phyloP scores from a whole-genome alignment of 305 asterid species.

The Fraxinus angustifolia region DNA sequence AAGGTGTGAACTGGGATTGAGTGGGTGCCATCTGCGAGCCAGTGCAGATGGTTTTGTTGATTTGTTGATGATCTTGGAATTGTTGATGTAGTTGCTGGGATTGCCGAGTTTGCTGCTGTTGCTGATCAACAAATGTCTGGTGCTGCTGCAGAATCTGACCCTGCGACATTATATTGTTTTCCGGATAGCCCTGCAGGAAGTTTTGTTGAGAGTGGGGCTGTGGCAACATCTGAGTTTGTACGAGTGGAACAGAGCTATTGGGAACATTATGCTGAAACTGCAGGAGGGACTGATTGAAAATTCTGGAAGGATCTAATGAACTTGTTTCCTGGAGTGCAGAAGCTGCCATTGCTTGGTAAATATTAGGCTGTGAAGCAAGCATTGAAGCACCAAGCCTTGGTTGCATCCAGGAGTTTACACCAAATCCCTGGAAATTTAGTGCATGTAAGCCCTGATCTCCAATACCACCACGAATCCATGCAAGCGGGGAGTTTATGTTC shows the following conservation, averaged over 20 bases:
- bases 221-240: slow-evolving; percentile 66
- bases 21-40: slow-evolving; percentile 46
- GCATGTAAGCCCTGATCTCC: slow-evolving; percentile 64
- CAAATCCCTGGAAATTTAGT: slow-evolving; percentile 60
- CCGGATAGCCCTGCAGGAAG: slow-evolving; percentile 56
- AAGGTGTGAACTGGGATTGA: slow-evolving; percentile 52
- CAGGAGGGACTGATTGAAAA: slow-evolving; percentile 50
- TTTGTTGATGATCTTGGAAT: slow-evolving; percentile 49
- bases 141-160: slow-evolving; percentile 76
- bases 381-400: slow-evolving; percentile 69
- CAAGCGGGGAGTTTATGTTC: slow-evolving; percentile 55
- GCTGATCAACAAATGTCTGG: slow-evolving; percentile 40
- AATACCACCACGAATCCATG: slow-evolving; percentile 75
- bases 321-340: slow-evolving; percentile 53
- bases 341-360: slow-evolving; percentile 74
- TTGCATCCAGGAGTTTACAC: slow-evolving; percentile 74
- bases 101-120: slow-evolving; percentile 38
- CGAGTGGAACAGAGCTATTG: slow-evolving; percentile 42
- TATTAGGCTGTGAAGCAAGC: slow-evolving; percentile 69
- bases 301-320: slow-evolving; percentile 57
- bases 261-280: slow-evolving; percentile 66
- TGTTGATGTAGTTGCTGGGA: slow-evolving; percentile 39
- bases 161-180: slow-evolving; percentile 52
- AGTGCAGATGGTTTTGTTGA: slow-evolving; percentile 36
- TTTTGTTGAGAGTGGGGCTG: slow-evolving; percentile 55